phyloP scores from a whole-genome alignment of 139 green algal genomes.

The Nannochloris sp. region DNA sequence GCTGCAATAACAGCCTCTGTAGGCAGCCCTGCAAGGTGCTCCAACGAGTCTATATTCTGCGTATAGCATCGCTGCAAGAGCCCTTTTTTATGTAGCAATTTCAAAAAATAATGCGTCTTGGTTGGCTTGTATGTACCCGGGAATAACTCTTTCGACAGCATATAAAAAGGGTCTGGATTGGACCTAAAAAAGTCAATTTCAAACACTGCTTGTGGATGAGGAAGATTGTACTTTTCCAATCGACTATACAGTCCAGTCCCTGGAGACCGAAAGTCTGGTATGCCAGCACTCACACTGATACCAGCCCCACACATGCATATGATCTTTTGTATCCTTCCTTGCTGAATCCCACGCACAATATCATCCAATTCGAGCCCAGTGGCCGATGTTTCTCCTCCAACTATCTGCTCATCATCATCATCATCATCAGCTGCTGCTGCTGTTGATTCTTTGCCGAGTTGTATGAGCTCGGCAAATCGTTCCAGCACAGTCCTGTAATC shows the following conservation, averaged over 20 bases:
- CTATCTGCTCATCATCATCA: background rate
- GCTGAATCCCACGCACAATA: slow-evolving; percentile 23
- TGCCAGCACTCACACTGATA: slow-evolving; percentile 54
- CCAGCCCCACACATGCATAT: slow-evolving; percentile 61
- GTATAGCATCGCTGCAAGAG: slow-evolving; percentile 63
- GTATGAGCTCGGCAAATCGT: slow-evolving; percentile 5
- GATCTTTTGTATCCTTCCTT: slow-evolving; percentile 22
- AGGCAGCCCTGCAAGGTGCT: slow-evolving; percentile 50
- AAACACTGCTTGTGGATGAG: slow-evolving; percentile 59
- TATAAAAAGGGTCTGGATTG: slow-evolving; percentile 62
- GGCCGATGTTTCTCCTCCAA: too few relatives aligned
- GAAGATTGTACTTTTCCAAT: slow-evolving; percentile 53
- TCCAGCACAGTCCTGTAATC: slow-evolving; percentile 4
- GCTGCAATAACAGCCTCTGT: slow-evolving; percentile 55
- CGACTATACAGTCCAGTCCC: slow-evolving; percentile 61
- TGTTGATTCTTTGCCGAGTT: background rate
- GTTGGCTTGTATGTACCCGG: slow-evolving; percentile 65
- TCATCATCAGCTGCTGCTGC: background rate
- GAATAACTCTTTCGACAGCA: slow-evolving; percentile 61
- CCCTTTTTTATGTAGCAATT: slow-evolving; percentile 75
- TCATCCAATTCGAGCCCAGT: slow-evolving; percentile 39
- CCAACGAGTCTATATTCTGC: slow-evolving; percentile 78
- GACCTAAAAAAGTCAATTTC: slow-evolving; percentile 54
- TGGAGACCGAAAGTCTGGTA: slow-evolving; percentile 61
- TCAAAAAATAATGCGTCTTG: slow-evolving; percentile 68